Evolutionary conservation across 371 early-diverging fungal species (phyloP), one percentile per base, ranked within the genome.

Genomic region (Apophysomyces ossiformis): DNA sequence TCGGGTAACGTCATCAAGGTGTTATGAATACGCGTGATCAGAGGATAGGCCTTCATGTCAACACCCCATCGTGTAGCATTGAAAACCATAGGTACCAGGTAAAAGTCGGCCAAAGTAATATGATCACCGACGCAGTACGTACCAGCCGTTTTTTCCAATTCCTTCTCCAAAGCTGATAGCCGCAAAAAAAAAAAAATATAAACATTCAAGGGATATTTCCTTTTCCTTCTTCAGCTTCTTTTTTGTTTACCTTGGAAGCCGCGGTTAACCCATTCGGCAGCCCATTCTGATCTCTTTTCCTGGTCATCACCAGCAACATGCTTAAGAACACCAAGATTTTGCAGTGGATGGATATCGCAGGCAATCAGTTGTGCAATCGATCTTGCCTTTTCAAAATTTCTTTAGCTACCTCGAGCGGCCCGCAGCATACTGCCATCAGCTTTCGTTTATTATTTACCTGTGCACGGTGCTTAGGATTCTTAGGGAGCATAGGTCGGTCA

Each of bases 261-360:
- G 8, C 72, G 64, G 1, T 72, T 60, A 39, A 95, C 84, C 72
- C 85, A 85, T 37, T 77, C 64, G 58, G 68, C 74, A 13, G 82
- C 89, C 93, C 91, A 94, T 47, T 87, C 93, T 36, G 39, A 71
- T 66, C 76, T 85, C 43, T 81, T 84, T 5, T 74, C 68, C 56
- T 62, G 54, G 54, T 81, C 85, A 59, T 81, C 80, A 0, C 86
- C 84, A 6, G 75, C 87, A 15, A 88, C 78, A 56, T 88, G 80
- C 21, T 84, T 74, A 57, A 93, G 67, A 0, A 96, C 88, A n/a
- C 86, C 72, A 61, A 92, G 69, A 74, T 97, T 96, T 69, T 95
- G 93, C 45, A 95, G 64, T 4, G 98, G 98, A 70, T 96, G 96
- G 57, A 89, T 96, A 69, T 96, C 98, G 72, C 89, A 82, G 16